phyloP scores from a whole-genome alignment of 495 filamentous ascomycete species.

The Aspergillus sclerotioniger region DNA sequence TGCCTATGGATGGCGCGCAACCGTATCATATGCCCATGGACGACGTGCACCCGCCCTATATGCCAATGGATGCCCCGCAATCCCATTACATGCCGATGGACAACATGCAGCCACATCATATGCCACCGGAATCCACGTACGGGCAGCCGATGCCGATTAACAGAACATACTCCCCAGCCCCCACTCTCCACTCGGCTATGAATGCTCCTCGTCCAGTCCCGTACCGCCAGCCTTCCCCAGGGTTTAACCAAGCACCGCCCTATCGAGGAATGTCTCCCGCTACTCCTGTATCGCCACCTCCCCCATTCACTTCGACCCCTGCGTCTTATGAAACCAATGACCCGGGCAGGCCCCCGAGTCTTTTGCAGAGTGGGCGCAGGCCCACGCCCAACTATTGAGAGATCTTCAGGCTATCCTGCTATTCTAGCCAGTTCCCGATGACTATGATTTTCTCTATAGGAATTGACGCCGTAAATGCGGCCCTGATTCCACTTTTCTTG shows the following conservation, averaged over 20 bases:
- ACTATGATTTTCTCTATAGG: not conserved
- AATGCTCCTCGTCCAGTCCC: conserved; percentile 17
- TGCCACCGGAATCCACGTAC: not conserved
- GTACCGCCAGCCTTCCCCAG: conserved; percentile 31
- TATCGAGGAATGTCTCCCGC: conserved; percentile 29
- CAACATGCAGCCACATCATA: not conserved
- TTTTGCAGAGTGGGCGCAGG: conserved; percentile 43
- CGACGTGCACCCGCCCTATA: conserved; percentile 9
- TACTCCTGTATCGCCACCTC: conserved; percentile 34
- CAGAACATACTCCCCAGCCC: conserved; percentile 6
- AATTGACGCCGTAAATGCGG: not conserved
- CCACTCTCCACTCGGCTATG: conserved; percentile 5
- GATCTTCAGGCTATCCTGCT: conserved; percentile 23
- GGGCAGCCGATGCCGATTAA: not conserved
- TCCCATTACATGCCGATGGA: conserved; percentile 8
- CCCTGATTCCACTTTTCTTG: no score
- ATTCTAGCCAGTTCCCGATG: not conserved
- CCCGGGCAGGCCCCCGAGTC: conserved; percentile 40
- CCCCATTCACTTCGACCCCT: conserved; percentile 29
- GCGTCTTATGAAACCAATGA: conserved; percentile 26
- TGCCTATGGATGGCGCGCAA: conserved; percentile 4
- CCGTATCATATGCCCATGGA: conserved; percentile 14
- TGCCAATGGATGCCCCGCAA: conserved; percentile 11
- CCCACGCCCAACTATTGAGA: conserved; percentile 34
- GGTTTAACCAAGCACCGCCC: conserved; percentile 19